Percentiles rank a stretch among this genome's conserved stretches.
These are phyloP conservation scores for Cladosporium austrohemisphaericum DNA, from an alignment of 2,329 filamentous ascomycete genomes.

Conservation along the genomic window DNA sequence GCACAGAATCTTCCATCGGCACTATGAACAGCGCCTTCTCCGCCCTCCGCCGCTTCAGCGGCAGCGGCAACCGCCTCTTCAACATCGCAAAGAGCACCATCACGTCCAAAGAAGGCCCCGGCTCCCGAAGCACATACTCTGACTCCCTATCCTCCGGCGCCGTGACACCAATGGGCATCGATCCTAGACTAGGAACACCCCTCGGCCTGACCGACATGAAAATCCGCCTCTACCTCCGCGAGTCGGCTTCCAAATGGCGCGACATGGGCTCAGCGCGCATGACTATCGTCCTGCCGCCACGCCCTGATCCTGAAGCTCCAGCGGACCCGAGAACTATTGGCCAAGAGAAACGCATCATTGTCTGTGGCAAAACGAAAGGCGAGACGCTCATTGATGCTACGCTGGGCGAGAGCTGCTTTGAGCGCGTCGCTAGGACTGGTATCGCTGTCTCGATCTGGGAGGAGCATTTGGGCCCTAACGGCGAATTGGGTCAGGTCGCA, in stretches of 20 bases:
- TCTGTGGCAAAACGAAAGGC: constrained; percentile 66
- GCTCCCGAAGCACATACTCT: constrained; percentile 51
- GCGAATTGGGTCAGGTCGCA: constrained; percentile 59
- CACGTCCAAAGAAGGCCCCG: constrained; percentile 51
- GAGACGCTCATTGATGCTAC: constrained; percentile 76
- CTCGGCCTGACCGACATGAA: constrained; percentile 75
- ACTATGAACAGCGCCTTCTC: constrained; percentile 76
- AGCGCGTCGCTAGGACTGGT: constrained; percentile 75
- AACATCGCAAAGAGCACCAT: constrained; percentile 79
- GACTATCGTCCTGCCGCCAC: constrained; percentile 72
- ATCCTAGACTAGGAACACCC: constrained; percentile 39
- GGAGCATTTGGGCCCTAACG: constrained; percentile 40
- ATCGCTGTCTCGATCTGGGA: constrained; percentile 90
- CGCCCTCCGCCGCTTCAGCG: constrained; percentile 69
- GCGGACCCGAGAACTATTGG: constrained; percentile 41
- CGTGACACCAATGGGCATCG: constrained; percentile 31
- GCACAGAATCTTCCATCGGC: constrained; percentile 71
- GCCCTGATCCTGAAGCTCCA: constrained; percentile 31
- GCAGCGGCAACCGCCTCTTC: constrained; percentile 66
- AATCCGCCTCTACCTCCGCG: constrained; percentile 79
- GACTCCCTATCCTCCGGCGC: constrained; percentile 56
- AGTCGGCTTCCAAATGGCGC: constrained; percentile 75
- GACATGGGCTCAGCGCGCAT: constrained; percentile 83
- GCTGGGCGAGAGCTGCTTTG: constrained; percentile 78
- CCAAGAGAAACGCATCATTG: constrained; percentile 80